Conservation (phyloP, 805 yeast genomes). For the Metschnikowia colocasiae region DNA sequence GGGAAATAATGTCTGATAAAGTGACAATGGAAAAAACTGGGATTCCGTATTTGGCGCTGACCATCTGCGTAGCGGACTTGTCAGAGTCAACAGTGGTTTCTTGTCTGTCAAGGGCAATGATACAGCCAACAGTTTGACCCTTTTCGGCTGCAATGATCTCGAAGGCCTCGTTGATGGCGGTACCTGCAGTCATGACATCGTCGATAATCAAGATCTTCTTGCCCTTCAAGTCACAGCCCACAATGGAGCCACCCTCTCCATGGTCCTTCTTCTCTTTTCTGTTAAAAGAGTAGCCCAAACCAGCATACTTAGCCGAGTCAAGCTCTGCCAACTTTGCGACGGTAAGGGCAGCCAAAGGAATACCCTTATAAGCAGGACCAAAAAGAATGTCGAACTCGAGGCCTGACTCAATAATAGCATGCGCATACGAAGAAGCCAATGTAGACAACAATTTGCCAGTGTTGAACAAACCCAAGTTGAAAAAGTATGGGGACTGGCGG, state of each 20-base stretch:
- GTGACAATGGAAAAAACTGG: conserved; percentile 83
- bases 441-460: conserved; percentile 76
- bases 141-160: conserved; percentile 64
- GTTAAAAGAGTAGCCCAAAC: conserved; percentile 87
- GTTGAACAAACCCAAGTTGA: conserved; percentile 76
- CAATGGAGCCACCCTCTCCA: conserved; percentile 96
- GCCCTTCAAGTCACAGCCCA: conserved; percentile 71
- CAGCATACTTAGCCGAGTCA: conserved; percentile 71
- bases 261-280: conserved; percentile 96
- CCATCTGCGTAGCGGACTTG: conserved; percentile 77
- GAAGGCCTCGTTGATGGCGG: conserved; percentile 94
- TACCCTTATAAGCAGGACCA: conserved; percentile 98
- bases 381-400: conserved; percentile 85
- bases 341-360: conserved; percentile 90
- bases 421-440: conserved; percentile 85
- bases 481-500: conserved; percentile 89
- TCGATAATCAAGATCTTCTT: conserved; percentile 83
- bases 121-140: conserved; percentile 77
- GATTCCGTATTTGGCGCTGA: conserved; percentile 64
- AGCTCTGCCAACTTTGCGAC: conserved; percentile 89
- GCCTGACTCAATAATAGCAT: conserved; percentile 76
- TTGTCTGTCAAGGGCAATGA: conserved; percentile 93
- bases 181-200: conserved; percentile 98
- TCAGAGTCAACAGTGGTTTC: conserved; percentile 72
- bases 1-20: conserved; percentile 67